Evolutionary conservation across 129 eudicot species (phyloP).

Genomic region (Erigeron canadensis): DNA sequence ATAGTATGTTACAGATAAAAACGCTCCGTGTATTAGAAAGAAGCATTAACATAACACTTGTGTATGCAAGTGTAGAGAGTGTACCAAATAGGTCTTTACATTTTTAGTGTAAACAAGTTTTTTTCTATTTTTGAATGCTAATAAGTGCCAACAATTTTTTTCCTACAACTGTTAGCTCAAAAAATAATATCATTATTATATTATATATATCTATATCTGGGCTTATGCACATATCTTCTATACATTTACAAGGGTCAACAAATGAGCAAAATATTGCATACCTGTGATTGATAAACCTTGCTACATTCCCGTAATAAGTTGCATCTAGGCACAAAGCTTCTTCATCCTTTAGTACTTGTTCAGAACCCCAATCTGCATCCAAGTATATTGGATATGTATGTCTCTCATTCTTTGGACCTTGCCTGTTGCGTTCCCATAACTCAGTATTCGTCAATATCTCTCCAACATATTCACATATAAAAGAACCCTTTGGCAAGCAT

Average conservation of each 20-base stretch:
- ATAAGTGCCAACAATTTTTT: neutral
- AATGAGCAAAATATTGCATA: neutral
- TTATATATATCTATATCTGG: neutral
- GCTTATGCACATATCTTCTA: neutral
- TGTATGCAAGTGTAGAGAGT: neutral
- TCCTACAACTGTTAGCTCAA: neutral
- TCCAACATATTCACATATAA: conserved; percentile 78
- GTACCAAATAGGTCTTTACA: neutral
- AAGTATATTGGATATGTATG: conserved; percentile 73
- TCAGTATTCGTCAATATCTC: conserved; percentile 78
- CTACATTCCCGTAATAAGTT: conserved; percentile 72
- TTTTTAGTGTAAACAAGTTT: neutral
- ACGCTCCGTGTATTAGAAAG: neutral
- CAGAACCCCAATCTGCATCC: conserved; percentile 88
- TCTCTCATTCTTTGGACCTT: conserved; percentile 33
- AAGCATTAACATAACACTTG: neutral
- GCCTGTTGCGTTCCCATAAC: conserved; percentile 55
- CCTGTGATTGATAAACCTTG: conserved; percentile 89
- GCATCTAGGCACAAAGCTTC: conserved; percentile 91
- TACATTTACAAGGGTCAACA: neutral
- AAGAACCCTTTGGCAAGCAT: conserved; percentile 71
- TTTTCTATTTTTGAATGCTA: neutral
- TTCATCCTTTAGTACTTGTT: conserved; percentile 65
- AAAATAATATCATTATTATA: neutral
- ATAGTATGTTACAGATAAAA: neutral